These are phyloP conservation scores for Penicillium verhagenii DNA, from an alignment of 495 filamentous ascomycete genomes.

Conservation along the genomic window DNA sequence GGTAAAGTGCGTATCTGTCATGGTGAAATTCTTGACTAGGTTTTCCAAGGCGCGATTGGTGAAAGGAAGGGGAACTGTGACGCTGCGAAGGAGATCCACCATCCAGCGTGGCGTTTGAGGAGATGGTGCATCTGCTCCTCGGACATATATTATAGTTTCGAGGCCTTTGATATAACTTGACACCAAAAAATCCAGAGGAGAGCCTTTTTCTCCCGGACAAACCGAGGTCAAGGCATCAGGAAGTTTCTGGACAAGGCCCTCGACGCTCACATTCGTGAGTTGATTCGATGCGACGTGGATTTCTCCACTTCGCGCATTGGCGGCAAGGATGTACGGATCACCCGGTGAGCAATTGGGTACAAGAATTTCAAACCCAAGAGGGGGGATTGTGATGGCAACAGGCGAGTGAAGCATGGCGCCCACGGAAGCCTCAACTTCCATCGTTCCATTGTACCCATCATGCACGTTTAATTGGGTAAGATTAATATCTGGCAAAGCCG, in stretches of 20 bases:
- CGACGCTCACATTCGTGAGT: slow-evolving; percentile 64
- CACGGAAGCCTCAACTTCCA: slow-evolving; percentile 75
- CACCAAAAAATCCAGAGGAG: slow-evolving; percentile 83
- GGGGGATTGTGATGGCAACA: slow-evolving; percentile 68
- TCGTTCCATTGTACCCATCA: slow-evolving; percentile 62
- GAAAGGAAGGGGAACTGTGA: slow-evolving; percentile 82
- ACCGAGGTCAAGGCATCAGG: slow-evolving; percentile 64
- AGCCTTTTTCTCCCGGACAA: slow-evolving; percentile 73
- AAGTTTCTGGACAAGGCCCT: slow-evolving; percentile 65
- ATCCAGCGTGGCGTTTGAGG: slow-evolving; percentile 75
- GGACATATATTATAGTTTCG: slow-evolving; percentile 74
- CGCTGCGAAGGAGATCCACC: slow-evolving; percentile 70
- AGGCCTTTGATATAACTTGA: slow-evolving; percentile 77
- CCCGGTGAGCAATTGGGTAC: slow-evolving; percentile 70
- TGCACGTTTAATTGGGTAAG: slow-evolving; percentile 73
- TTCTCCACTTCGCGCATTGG: slow-evolving; percentile 65
- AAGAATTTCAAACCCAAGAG: slow-evolving; percentile 78
- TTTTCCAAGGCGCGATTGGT: slow-evolving; percentile 77
- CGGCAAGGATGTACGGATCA: slow-evolving; percentile 67
- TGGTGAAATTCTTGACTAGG: slow-evolving; percentile 79
- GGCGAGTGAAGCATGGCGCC: slow-evolving; percentile 70
- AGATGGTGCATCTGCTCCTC: slow-evolving; percentile 65
- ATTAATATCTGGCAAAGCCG: slow-evolving; percentile 72
- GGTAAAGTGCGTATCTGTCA: slow-evolving; percentile 78
- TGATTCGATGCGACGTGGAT: slow-evolving; percentile 63